Evolutionary conservation across 768 basidiomycete genomes (phyloP).

Genomic region (Suillus weaverae): DNA sequence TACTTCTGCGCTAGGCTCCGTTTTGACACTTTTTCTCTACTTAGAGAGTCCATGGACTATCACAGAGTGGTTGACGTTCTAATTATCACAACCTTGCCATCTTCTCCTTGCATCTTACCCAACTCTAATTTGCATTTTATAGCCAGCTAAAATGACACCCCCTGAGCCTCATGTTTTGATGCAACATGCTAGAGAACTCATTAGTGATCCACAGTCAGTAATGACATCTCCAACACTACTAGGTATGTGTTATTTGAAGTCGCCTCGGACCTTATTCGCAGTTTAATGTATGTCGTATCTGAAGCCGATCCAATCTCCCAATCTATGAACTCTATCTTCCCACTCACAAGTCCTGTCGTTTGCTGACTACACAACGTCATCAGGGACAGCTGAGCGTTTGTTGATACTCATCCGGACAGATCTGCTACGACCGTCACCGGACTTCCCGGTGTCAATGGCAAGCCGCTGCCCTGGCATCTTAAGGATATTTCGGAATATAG

Average conservation of each 20-base stretch:
- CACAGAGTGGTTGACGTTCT: not conserved
- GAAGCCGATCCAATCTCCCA: conserved; percentile 3
- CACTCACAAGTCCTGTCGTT: not conserved
- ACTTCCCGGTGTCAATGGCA: not conserved
- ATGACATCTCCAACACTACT: not conserved
- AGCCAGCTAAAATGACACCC: not conserved
- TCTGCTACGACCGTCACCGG: not conserved
- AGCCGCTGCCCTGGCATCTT: conserved; percentile 3
- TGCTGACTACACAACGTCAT: conserved; percentile 3
- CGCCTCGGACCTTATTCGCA: not conserved
- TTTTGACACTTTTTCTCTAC: conserved; percentile 14
- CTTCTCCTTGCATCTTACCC: not conserved
- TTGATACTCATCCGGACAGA: not conserved
- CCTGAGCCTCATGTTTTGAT: not conserved
- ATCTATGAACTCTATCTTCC: conserved; percentile 5
- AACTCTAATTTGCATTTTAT: not conserved
- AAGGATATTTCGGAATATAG: not conserved
- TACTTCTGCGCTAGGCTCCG: not conserved
- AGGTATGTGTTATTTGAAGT: conserved; percentile 6
- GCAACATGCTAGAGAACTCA: not conserved
- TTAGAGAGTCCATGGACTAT: not conserved
- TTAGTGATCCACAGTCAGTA: not conserved
- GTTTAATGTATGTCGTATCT: conserved; percentile 5
- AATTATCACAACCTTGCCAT: not conserved
- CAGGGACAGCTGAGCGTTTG: not conserved